A percentile compares a stretch with the other conserved stretches of the same genome.
Evolutionary conservation across 2,329 filamentous ascomycete species (phyloP).

Genomic region (Pseudogymnoascus sp.): DNA sequence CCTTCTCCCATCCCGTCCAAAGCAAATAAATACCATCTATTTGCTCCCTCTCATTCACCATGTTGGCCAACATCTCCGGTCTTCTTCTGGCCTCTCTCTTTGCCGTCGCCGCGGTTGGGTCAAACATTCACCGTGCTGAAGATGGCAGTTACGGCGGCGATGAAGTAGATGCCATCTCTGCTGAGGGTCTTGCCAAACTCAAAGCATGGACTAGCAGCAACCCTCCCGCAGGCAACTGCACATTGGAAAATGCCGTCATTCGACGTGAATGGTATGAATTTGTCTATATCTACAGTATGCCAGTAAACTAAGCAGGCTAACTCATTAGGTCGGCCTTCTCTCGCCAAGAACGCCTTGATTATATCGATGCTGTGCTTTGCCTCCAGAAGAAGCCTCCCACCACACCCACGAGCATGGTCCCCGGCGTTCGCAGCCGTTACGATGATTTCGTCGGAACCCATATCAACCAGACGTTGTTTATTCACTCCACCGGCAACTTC

Average conservation of each 20-base stretch:
- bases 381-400: slow-evolving; percentile 28
- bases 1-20: background rate
- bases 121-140: background rate
- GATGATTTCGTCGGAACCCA: slow-evolving; percentile 36
- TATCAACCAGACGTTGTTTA: slow-evolving; percentile 27
- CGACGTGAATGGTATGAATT: slow-evolving; percentile 37
- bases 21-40: background rate
- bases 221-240: slow-evolving; percentile 25
- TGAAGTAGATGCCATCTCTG: background rate
- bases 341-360: slow-evolving; percentile 22
- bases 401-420: slow-evolving; percentile 25
- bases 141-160: background rate
- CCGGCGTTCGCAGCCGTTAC: slow-evolving; percentile 29
- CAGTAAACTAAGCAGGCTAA: background rate
- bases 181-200: background rate
- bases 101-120: background rate
- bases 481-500: slow-evolving; percentile 30
- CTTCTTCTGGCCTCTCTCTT: background rate
- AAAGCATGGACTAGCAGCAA: background rate
- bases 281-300: background rate
- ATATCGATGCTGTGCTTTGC: slow-evolving; percentile 35
- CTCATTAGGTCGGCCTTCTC: slow-evolving; percentile 16
- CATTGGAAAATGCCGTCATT: slow-evolving; percentile 31
- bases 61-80: background rate
- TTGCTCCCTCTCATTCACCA: background rate